Evolutionary conservation across 1,284 basidiomycete genomes (phyloP).

Genomic region (Rhodotorula sp.): DNA sequence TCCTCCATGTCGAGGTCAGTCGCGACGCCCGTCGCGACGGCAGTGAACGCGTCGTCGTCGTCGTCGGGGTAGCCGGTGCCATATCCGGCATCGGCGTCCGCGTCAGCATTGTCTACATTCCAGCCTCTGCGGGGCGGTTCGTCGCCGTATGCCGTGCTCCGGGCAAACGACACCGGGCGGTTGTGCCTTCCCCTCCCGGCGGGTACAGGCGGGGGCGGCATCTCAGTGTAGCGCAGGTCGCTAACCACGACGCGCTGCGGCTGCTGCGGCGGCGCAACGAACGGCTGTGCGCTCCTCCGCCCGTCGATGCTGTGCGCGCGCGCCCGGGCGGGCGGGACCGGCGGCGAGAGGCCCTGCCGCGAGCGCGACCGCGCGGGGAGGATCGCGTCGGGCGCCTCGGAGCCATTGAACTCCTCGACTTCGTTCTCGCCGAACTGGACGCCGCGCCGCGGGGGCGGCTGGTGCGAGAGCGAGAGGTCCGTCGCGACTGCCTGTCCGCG

Average conservation of each 20-base stretch:
- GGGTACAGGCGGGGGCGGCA: background rate
- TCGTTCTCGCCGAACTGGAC: slow-evolving; percentile 31
- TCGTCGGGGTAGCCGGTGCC: background rate
- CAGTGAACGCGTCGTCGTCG: slow-evolving; percentile 29
- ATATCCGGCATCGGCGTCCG: background rate
- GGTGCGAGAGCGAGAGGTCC: slow-evolving; percentile 20
- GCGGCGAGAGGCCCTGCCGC: background rate
- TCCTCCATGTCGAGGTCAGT: slow-evolving; percentile 31
- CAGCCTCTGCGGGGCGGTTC: background rate
- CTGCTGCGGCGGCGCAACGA: background rate
- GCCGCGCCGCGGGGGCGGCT: background rate
- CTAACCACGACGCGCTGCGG: background rate
- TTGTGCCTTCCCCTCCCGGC: background rate
- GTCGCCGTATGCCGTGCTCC: background rate
- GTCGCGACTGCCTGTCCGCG: slow-evolving; percentile 28
- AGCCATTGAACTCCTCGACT: slow-evolving; percentile 28
- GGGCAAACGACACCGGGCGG: slow-evolving; percentile 2
- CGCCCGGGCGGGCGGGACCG: background rate
- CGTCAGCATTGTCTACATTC: background rate
- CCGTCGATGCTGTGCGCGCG: slow-evolving; percentile 8
- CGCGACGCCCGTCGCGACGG: slow-evolving; percentile 32
- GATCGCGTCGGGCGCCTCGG: slow-evolving; percentile 26
- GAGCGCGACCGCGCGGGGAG: slow-evolving; percentile 17
- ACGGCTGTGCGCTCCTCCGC: background rate
- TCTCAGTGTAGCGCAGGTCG: background rate